These are phyloP conservation scores for Mycena citricolor DNA, from an alignment of 1,284 basidiomycete genomes.

Conservation along the genomic window DNA sequence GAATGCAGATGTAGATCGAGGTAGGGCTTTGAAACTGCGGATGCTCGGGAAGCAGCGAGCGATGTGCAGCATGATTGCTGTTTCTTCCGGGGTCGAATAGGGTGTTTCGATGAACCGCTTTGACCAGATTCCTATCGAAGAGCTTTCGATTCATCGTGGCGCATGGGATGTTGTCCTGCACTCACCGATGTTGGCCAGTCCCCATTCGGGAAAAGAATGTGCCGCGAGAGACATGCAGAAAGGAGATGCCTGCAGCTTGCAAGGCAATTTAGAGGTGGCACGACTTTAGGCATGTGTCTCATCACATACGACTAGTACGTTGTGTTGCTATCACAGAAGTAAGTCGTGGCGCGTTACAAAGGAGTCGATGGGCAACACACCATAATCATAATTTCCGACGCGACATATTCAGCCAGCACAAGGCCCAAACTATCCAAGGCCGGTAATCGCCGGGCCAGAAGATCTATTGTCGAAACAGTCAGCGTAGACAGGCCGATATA, in stretches of 20 bases:
- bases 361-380: conserved; percentile 24
- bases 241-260: too few relatives aligned
- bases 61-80: neutral
- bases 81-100: neutral
- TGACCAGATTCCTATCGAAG: neutral
- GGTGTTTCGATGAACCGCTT: neutral
- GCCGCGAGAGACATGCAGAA: too few relatives aligned
- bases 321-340: conserved; percentile 2
- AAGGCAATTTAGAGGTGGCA: too few relatives aligned
- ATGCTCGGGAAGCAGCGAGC: neutral
- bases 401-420: neutral
- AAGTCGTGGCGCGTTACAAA: neutral
- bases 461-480: conserved; percentile 14
- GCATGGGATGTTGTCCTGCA: neutral
- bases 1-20: too few relatives aligned
- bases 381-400: conserved; percentile 16
- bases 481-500: conserved; percentile 24
- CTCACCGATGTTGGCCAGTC: neutral
- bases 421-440: conserved; percentile 24
- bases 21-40: neutral
- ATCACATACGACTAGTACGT: neutral
- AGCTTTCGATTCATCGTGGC: neutral
- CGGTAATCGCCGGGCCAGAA: conserved; percentile 26
- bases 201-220: neutral
- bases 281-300: too few relatives aligned